Percentiles rank a stretch among this genome's conserved stretches.
These are phyloP conservation scores for Xerocomus brunneocitrinus DNA, from an alignment of 768 basidiomycete species.

Conservation along the genomic window DNA sequence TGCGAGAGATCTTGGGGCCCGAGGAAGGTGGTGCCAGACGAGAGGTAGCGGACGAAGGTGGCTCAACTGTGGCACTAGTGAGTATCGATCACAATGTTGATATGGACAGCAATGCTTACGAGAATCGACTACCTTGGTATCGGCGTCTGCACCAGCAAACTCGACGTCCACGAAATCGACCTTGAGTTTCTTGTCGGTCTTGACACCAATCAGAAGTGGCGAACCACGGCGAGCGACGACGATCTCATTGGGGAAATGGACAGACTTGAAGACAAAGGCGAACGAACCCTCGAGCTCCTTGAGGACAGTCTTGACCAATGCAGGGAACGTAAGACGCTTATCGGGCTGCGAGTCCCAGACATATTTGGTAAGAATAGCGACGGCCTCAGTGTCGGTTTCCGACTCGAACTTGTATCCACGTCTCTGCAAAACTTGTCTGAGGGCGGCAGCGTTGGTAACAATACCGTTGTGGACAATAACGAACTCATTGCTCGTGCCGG, in stretches of 20 bases:
- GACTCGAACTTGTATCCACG: constrained; percentile 91
- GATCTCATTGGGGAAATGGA: constrained; percentile 92
- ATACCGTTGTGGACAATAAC: constrained; percentile 97
- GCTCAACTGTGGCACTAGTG: constrained; percentile 31
- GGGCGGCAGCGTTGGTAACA: constrained; percentile 88
- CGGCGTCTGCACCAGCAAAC: constrained; percentile 70
- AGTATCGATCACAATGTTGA: not conserved
- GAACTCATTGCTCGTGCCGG: constrained; percentile 79
- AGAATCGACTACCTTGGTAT: constrained; percentile 39
- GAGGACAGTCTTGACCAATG: constrained; percentile 89
- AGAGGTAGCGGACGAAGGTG: constrained; percentile 50
- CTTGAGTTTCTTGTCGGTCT: constrained; percentile 99
- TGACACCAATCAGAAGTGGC: constrained; percentile 94
- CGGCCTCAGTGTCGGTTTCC: constrained; percentile 97
- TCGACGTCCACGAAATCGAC: constrained; percentile 99
- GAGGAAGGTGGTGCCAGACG: constrained; percentile 61
- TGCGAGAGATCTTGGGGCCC: constrained; percentile 78
- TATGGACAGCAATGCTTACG: constrained; percentile 31
- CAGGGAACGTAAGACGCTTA: constrained; percentile 83
- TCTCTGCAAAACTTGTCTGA: constrained; percentile 91
- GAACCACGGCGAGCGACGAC: constrained; percentile 97
- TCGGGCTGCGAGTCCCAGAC: constrained; percentile 90
- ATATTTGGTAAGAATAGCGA: constrained; percentile 94
- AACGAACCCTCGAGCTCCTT: constrained; percentile 99
- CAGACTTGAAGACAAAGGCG: constrained; percentile 98